Evolutionary conservation across 345 rosid genomes (phyloP).

Genomic region (Toxicodendron radicans): DNA sequence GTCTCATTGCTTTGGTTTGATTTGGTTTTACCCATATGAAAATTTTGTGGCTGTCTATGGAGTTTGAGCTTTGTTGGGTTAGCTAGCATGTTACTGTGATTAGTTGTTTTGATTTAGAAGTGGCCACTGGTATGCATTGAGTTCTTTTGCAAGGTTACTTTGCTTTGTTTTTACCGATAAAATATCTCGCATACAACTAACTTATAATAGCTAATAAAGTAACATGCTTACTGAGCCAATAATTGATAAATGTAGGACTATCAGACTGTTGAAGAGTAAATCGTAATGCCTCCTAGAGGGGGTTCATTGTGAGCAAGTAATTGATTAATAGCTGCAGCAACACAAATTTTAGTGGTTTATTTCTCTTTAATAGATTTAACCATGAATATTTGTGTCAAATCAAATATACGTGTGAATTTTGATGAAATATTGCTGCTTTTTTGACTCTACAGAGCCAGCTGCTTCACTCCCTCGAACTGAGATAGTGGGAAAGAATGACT

Average conservation of each 20-base stretch:
- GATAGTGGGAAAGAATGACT: conserved; percentile 84
- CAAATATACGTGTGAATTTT: background rate
- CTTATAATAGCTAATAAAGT: no score
- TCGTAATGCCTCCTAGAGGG: background rate
- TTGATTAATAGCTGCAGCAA: background rate
- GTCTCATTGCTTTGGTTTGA: no score
- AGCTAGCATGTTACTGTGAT: background rate
- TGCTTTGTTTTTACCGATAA: background rate
- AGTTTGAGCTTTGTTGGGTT: background rate
- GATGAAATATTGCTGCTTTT: conserved; percentile 18
- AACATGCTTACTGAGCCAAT: no score
- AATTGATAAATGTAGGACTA: background rate
- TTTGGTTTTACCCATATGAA: background rate
- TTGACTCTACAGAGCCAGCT: conserved; percentile 65
- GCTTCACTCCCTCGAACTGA: conserved; percentile 84
- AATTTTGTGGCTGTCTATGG: background rate
- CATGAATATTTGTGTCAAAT: background rate
- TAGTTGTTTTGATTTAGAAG: no score
- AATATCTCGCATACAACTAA: no score
- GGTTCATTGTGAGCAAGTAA: background rate
- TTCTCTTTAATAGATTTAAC: background rate
- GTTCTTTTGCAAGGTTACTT: background rate
- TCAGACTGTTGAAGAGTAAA: background rate
- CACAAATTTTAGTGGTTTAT: background rate
- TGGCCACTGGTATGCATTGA: background rate